Evolutionary conservation across 148 eudicot genomes (phyloP).

Genomic region (Beta vulgaris): DNA sequence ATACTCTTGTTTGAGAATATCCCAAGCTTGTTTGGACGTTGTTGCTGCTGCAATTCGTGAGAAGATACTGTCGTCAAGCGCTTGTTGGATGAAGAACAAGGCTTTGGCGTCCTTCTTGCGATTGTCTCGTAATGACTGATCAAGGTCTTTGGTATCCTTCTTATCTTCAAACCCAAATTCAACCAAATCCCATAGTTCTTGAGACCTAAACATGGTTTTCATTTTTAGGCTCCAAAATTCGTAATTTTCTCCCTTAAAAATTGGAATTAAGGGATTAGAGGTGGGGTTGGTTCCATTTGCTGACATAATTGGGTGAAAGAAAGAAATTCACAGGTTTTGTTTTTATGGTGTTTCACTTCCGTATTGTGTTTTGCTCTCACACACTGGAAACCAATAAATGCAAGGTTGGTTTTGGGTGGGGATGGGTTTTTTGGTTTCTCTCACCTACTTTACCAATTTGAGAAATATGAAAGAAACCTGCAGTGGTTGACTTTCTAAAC

Average conservation of each 20-base stretch:
- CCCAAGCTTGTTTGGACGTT: conserved; percentile 5
- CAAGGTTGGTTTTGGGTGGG: no score
- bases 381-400: no score
- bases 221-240: conserved; percentile 9
- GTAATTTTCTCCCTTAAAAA: conserved; percentile 7
- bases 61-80: conserved; percentile 6
- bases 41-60: not conserved
- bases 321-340: no score
- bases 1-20: conserved; percentile 9
- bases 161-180: conserved; percentile 1
- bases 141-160: not conserved
- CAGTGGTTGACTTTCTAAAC: no score
- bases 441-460: no score
- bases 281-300: no score
- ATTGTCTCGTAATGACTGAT: not conserved
- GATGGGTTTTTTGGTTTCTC: no score
- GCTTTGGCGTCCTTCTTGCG: conserved; percentile 18
- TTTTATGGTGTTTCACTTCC: no score
- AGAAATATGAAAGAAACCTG: no score
- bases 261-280: conserved; percentile 13
- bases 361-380: no score
- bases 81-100: conserved; percentile 7
- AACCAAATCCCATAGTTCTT: conserved; percentile 9
- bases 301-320: no score
- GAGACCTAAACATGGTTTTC: conserved; percentile 10